Percentiles rank a stretch among this genome's conserved stretches.
phyloP scores from a whole-genome alignment of 164 flowering plant genomes.

The Cinnamomum micranthum region DNA sequence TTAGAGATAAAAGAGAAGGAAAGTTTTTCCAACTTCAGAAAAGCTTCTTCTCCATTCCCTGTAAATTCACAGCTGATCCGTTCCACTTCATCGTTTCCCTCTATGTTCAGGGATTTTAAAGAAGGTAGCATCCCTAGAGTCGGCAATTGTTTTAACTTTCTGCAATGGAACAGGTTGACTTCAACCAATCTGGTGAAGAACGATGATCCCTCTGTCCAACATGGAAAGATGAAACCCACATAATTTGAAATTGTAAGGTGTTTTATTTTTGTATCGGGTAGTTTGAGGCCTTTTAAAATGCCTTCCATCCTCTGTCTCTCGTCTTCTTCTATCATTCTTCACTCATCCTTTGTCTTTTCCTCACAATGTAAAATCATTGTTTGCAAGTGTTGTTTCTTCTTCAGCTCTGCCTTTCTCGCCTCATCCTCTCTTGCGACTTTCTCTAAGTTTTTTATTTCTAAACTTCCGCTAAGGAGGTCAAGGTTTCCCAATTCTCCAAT shows the following conservation, averaged over 20 bases:
- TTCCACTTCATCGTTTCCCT: background rate
- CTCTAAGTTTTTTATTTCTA: background rate
- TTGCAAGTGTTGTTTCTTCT: background rate
- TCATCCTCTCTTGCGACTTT: background rate
- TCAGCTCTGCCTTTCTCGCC: background rate
- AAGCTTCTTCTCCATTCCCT: slow-evolving; percentile 1
- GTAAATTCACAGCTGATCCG: background rate
- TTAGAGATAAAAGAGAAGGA: background rate
- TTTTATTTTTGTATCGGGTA: background rate
- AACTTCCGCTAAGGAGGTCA: background rate
- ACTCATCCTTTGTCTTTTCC: background rate
- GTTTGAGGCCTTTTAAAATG: background rate
- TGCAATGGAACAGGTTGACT: background rate
- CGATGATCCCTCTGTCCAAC: background rate
- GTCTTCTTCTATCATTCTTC: background rate
- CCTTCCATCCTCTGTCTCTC: background rate
- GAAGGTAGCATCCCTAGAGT: slow-evolving; percentile 2
- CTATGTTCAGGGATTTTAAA: background rate
- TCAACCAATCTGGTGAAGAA: background rate
- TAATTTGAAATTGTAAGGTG: background rate
- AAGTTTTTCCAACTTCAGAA: slow-evolving; percentile 5
- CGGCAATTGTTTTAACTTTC: slow-evolving; percentile 1
- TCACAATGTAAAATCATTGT: background rate
- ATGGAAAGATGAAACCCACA: background rate
- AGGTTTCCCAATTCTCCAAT: slow-evolving; percentile 1